Percentiles rank a stretch among this genome's conserved stretches.
These are phyloP conservation scores for Talaromyces sp. DNA, from an alignment of 2,329 filamentous ascomycete species.

Conservation along the genomic window DNA sequence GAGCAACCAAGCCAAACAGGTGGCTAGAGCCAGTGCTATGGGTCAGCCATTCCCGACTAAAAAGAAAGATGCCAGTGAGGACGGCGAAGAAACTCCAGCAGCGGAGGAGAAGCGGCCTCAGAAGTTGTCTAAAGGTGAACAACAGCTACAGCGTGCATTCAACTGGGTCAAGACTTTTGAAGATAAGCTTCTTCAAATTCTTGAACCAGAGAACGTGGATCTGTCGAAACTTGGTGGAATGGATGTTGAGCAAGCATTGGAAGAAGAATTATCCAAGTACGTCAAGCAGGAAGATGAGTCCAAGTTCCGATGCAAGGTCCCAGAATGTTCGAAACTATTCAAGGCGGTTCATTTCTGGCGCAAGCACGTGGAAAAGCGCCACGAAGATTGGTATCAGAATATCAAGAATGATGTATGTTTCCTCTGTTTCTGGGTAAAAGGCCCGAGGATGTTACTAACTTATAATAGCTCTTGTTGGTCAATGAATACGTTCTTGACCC, in stretches of 20 bases:
- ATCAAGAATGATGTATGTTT: slow-evolving; percentile 74
- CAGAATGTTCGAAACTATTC: slow-evolving; percentile 93
- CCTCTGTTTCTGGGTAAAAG: not conserved
- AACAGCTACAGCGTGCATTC: slow-evolving; percentile 88
- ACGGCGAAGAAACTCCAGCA: slow-evolving; percentile 60
- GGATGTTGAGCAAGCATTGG: slow-evolving; percentile 74
- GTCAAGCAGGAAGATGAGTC: slow-evolving; percentile 97
- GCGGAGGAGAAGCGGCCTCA: slow-evolving; percentile 69
- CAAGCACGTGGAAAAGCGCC: slow-evolving; percentile 96
- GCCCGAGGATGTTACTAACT: not conserved
- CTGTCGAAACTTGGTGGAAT: slow-evolving; percentile 87
- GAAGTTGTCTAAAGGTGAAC: slow-evolving; percentile 71
- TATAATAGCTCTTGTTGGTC: slow-evolving; percentile 72
- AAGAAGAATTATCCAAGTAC: slow-evolving; percentile 78
- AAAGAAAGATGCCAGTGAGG: slow-evolving; percentile 62
- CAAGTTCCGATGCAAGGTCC: slow-evolving; percentile 94
- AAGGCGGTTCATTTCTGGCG: slow-evolving; percentile 96
- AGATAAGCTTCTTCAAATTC: slow-evolving; percentile 87
- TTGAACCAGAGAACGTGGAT: slow-evolving; percentile 84
- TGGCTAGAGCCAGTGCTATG: slow-evolving; percentile 75
- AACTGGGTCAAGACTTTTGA: slow-evolving; percentile 99
- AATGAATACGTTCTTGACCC: slow-evolving; percentile 94
- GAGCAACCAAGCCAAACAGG: slow-evolving; percentile 74
- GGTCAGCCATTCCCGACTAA: slow-evolving; percentile 80
- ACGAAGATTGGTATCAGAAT: slow-evolving; percentile 76